Evolutionary conservation across 495 filamentous ascomycete genomes (phyloP).

Genomic region (Neurospora sp.): DNA sequence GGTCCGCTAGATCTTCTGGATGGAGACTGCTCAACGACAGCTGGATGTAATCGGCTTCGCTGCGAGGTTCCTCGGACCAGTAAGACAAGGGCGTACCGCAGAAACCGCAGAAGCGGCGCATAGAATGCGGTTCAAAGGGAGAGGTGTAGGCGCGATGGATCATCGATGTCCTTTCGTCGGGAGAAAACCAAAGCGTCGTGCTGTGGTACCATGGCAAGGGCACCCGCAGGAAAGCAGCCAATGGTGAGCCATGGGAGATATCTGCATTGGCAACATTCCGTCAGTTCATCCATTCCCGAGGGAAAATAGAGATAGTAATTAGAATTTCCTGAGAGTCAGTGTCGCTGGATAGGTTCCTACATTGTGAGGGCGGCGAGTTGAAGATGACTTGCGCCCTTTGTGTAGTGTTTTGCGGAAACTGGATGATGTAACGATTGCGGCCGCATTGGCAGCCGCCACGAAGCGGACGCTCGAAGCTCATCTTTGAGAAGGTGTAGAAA

Average conservation of each 20-base stretch:
- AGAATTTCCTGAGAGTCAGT: not conserved
- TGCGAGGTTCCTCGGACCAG: slow-evolving; percentile 62
- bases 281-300: not conserved
- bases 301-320: not conserved
- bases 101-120: slow-evolving; percentile 80
- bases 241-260: slow-evolving; percentile 48
- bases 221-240: slow-evolving; percentile 70
- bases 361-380: slow-evolving; percentile 51
- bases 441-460: slow-evolving; percentile 76
- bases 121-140: slow-evolving; percentile 43
- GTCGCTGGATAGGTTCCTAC: slow-evolving; percentile 39
- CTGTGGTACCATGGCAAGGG: slow-evolving; percentile 68
- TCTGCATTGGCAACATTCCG: slow-evolving; percentile 32
- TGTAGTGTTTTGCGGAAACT: slow-evolving; percentile 46
- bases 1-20: slow-evolving; percentile 50
- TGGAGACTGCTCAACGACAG: slow-evolving; percentile 63
- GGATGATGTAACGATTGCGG: slow-evolving; percentile 69
- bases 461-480: slow-evolving; percentile 43
- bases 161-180: slow-evolving; percentile 61
- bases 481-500: slow-evolving; percentile 10
- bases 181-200: slow-evolving; percentile 58
- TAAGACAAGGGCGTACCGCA: slow-evolving; percentile 74
- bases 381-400: slow-evolving; percentile 56
- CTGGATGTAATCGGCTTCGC: slow-evolving; percentile 63
- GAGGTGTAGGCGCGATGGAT: slow-evolving; percentile 67